phyloP scores from a whole-genome alignment of 495 filamentous ascomycete species.

The Terfezia boudieri region DNA sequence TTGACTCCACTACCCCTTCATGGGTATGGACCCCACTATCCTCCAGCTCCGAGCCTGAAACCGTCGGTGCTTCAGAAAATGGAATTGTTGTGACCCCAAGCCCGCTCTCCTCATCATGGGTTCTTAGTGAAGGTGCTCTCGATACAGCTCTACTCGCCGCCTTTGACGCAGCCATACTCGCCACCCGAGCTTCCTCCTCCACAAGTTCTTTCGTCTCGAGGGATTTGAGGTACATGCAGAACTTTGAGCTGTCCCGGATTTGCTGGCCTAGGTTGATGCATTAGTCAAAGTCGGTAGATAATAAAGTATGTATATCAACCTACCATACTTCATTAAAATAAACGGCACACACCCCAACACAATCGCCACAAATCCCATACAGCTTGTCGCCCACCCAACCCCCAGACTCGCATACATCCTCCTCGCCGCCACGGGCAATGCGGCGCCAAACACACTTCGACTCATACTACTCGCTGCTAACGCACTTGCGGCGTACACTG shows the following conservation, averaged over 20 bases:
- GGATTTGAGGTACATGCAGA: slow-evolving; percentile 13
- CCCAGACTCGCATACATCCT: slow-evolving; percentile 11
- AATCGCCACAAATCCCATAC: slow-evolving; percentile 12
- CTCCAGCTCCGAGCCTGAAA: too few relatives aligned
- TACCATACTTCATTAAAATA: slow-evolving; percentile 15
- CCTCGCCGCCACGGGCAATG: slow-evolving; percentile 26
- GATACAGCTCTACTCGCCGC: too few relatives aligned
- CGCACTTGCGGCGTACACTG: slow-evolving; percentile 47
- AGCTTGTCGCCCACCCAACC: slow-evolving; percentile 12
- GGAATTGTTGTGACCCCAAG: too few relatives aligned
- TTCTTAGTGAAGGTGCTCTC: too few relatives aligned
- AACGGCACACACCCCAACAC: slow-evolving; percentile 13
- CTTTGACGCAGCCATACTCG: too few relatives aligned
- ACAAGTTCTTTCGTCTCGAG: neutral
- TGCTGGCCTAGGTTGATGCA: slow-evolving; percentile 2
- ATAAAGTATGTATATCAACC: neutral
- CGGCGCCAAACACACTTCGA: slow-evolving; percentile 39
- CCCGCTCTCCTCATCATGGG: too few relatives aligned
- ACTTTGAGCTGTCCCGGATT: slow-evolving; percentile 13
- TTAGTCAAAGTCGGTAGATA: neutral
- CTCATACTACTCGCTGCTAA: slow-evolving; percentile 40
- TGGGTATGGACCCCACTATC: too few relatives aligned
- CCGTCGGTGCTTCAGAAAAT: too few relatives aligned
- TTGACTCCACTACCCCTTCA: too few relatives aligned
- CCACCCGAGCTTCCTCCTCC: too few relatives aligned